phyloP scores from a whole-genome alignment of 2,329 filamentous ascomycete species.

The Fusarium verrucosum region DNA sequence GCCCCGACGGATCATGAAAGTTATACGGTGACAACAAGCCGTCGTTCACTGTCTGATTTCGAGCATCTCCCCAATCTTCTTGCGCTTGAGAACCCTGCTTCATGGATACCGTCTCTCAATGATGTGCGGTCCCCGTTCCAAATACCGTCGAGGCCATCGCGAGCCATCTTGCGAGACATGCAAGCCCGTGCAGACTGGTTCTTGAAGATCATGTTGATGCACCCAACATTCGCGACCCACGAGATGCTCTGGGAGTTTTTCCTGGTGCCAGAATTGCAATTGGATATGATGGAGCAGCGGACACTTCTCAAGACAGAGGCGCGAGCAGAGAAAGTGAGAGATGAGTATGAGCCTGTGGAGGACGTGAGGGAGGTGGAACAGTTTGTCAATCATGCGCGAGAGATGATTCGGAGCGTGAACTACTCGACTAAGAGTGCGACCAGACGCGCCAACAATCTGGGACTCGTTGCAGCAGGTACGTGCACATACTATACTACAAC shows the following conservation, averaged over 20 bases:
- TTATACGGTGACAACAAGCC: conserved; percentile 94
- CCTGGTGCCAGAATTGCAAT: conserved; percentile 90
- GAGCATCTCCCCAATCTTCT: conserved; percentile 88
- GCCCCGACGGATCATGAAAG: conserved; percentile 82
- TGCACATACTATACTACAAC: conserved; percentile 1
- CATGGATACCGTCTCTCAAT: conserved; percentile 85
- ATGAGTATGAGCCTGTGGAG: conserved; percentile 86
- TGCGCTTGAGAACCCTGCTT: conserved; percentile 89
- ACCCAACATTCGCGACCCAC: conserved; percentile 93
- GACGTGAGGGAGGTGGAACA: conserved; percentile 90
- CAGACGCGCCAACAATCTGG: conserved; percentile 78
- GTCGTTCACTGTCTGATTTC: conserved; percentile 87
- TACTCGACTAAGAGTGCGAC: conserved; percentile 84
- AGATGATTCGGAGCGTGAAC: conserved; percentile 87
- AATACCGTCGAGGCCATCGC: conserved; percentile 89
- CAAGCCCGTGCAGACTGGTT: conserved; percentile 89
- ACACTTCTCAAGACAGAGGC: conserved; percentile 87
- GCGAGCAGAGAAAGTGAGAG: conserved; percentile 82
- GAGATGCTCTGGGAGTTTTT: conserved; percentile 99
- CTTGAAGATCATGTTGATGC: conserved; percentile 82
- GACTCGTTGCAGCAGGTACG: conserved; percentile 69
- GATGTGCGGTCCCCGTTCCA: conserved; percentile 89
- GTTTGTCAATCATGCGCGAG: conserved; percentile 89
- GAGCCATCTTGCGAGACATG: conserved; percentile 85
- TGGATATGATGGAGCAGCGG: conserved; percentile 88